A percentile compares a stretch with the other conserved stretches of the same genome.
Evolutionary conservation across 495 filamentous ascomycete genomes (phyloP).

Genomic region (Cercophora sp.): DNA sequence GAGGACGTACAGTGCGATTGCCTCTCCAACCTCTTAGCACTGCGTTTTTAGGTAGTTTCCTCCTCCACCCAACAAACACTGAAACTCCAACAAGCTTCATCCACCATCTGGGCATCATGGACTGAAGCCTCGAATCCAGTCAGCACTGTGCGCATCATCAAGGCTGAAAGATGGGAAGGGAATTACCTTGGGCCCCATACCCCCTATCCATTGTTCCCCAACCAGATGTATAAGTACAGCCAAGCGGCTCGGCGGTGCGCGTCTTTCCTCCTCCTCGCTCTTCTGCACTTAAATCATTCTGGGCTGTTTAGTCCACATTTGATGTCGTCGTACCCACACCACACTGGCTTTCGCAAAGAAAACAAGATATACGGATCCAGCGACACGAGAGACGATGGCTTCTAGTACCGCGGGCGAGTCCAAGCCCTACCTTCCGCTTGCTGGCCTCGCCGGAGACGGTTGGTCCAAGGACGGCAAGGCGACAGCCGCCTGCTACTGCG

Average conservation of each 20-base stretch:
- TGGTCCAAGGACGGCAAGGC: constrained; percentile 42
- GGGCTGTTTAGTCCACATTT: not conserved
- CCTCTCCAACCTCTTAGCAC: not conserved
- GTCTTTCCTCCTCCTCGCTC: not conserved
- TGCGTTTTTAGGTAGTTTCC: not conserved
- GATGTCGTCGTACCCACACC: not conserved
- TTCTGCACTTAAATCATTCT: not conserved
- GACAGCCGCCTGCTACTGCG: constrained; percentile 54
- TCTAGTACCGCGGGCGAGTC: constrained; percentile 10
- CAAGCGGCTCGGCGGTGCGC: not conserved
- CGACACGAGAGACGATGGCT: constrained; percentile 8
- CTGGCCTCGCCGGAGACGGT: constrained; percentile 28
- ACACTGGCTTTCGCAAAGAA: not conserved
- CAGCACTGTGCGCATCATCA: not conserved
- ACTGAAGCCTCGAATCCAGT: not conserved
- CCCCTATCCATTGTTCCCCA: not conserved
- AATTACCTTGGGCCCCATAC: too few relatives aligned
- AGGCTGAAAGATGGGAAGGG: not conserved
- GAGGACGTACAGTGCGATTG: not conserved
- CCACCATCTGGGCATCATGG: not conserved
- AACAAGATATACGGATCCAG: not conserved
- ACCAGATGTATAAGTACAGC: not conserved
- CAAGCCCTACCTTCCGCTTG: constrained; percentile 25
- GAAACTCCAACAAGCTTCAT: not conserved
- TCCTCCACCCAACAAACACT: not conserved